A percentile compares a stretch with the other conserved stretches of the same genome.
Evolutionary conservation across 1,284 basidiomycete species (phyloP).

Genomic region (Polyporus tsugae): DNA sequence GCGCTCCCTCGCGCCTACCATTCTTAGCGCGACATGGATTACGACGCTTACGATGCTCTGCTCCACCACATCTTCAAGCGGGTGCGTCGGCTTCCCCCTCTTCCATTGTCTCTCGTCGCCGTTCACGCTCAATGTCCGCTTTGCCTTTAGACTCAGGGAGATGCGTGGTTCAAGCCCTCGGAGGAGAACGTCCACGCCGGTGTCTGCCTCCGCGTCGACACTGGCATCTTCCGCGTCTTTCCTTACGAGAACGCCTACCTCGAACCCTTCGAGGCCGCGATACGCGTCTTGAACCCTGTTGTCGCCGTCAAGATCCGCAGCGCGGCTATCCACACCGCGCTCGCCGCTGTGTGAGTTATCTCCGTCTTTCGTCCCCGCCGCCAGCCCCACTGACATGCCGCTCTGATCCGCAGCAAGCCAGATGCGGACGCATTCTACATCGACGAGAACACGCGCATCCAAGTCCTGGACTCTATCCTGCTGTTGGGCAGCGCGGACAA

Average conservation of each 20-base stretch:
- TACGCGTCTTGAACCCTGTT: slow-evolving; percentile 77
- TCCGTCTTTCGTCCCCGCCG: background rate
- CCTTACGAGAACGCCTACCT: slow-evolving; percentile 70
- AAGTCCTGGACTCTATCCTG: slow-evolving; percentile 69
- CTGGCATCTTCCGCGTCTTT: slow-evolving; percentile 70
- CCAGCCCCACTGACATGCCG: too few species aligned
- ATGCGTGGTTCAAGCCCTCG: slow-evolving; percentile 80
- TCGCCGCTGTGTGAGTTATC: slow-evolving; percentile 66
- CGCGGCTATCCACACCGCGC: slow-evolving; percentile 82
- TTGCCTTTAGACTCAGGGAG: slow-evolving; percentile 63
- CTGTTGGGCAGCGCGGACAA: slow-evolving; percentile 77
- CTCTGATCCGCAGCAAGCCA: slow-evolving; percentile 49
- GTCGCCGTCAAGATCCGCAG: slow-evolving; percentile 83
- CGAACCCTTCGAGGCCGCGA: slow-evolving; percentile 74
- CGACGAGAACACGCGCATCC: slow-evolving; percentile 66
- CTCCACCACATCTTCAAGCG: slow-evolving; percentile 70
- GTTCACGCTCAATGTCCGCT: background rate
- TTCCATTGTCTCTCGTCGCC: slow-evolving; percentile 2
- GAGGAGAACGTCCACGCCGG: slow-evolving; percentile 76
- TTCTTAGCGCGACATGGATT: slow-evolving; percentile 58
- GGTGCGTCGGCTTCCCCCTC: slow-evolving; percentile 34
- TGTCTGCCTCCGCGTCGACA: slow-evolving; percentile 72
- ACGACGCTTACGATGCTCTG: slow-evolving; percentile 77
- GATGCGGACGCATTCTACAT: slow-evolving; percentile 63
- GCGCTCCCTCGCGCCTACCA: background rate